Conservation (phyloP, 495 filamentous ascomycete species). For the Delitschia confertaspora region DNA sequence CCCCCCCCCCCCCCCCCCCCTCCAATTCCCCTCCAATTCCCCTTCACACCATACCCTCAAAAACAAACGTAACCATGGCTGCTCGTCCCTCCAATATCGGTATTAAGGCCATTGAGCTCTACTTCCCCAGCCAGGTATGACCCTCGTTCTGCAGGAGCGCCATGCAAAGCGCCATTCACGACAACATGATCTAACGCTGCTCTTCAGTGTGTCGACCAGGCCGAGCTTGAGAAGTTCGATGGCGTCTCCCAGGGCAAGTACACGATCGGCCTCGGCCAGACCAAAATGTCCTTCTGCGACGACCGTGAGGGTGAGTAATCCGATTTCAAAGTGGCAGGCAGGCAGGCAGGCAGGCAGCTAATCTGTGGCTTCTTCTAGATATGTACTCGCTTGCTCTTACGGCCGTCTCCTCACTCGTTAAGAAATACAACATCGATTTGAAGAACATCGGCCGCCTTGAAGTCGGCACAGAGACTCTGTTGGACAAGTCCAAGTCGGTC, state of each 20-base stretch:
- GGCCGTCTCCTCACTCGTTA: conserved; percentile 74
- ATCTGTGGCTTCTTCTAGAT: conserved; percentile 46
- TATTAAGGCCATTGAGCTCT: conserved; percentile 99
- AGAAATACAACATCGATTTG: conserved; percentile 89
- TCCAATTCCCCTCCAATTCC: conserved; percentile 1
- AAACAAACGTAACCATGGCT: conserved; percentile 50
- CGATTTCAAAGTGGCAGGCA: too few species aligned
- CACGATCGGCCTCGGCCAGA: conserved; percentile 98
- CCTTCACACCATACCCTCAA: conserved; percentile 8
- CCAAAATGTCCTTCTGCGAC: conserved; percentile 99
- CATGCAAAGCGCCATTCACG: conserved; percentile 6
- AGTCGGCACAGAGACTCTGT: conserved; percentile 94
- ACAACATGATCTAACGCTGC: conserved; percentile 15
- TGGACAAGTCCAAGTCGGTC: conserved; percentile 99
- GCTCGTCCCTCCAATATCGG: conserved; percentile 90
- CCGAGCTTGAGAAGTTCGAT: conserved; percentile 96
- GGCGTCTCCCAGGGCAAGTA: conserved; percentile 91
- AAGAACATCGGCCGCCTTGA: conserved; percentile 87
- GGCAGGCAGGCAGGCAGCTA: conserved; percentile 1
- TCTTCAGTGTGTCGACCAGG: conserved; percentile 85
- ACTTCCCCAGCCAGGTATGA: conserved; percentile 90
- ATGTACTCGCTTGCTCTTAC: conserved; percentile 97
- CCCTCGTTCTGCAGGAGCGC: not conserved
- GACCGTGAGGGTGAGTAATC: conserved; percentile 78
- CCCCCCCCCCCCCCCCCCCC: not conserved